Evolutionary conservation across 495 filamentous ascomycete genomes (phyloP).

Genomic region (Aspergillus haitiensis): DNA sequence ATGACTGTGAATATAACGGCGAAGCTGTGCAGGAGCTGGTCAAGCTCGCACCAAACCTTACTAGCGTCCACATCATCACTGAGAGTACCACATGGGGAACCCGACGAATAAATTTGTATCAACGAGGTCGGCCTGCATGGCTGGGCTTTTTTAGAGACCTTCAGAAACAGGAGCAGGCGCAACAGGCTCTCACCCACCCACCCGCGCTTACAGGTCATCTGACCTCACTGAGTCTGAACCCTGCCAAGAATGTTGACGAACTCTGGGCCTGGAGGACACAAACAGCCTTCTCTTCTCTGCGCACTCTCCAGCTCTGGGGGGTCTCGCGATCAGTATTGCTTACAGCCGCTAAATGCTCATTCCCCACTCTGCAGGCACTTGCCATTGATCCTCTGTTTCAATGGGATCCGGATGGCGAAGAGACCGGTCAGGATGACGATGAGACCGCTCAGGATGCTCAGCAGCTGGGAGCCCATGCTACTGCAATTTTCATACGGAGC

Average conservation of each 20-base stretch:
- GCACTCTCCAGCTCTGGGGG: not conserved
- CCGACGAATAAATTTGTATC: not conserved
- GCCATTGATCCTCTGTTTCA: not conserved
- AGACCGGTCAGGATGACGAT: too few relatives aligned
- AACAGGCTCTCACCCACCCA: not conserved
- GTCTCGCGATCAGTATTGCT: not conserved
- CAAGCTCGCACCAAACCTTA: not conserved
- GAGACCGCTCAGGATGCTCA: too few relatives aligned
- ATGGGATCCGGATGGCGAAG: too few relatives aligned
- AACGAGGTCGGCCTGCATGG: slow-evolving; percentile 3
- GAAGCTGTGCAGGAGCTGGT: slow-evolving; percentile 3
- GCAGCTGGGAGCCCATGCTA: not conserved
- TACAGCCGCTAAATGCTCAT: not conserved
- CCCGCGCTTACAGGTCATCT: not conserved
- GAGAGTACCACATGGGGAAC: not conserved
- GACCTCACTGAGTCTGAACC: not conserved
- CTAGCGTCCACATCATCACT: not conserved
- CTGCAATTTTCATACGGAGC: not conserved
- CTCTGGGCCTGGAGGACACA: not conserved
- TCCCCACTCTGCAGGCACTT: not conserved
- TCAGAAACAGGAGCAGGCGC: not conserved
- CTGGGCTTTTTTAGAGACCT: not conserved
- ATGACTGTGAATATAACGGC: slow-evolving; percentile 3
- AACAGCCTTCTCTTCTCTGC: not conserved
- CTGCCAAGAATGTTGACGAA: not conserved